Base-by-base conservation (phyloP, 495 filamentous ascomycete species). In the Penicillium dipodomyicola region DNA sequence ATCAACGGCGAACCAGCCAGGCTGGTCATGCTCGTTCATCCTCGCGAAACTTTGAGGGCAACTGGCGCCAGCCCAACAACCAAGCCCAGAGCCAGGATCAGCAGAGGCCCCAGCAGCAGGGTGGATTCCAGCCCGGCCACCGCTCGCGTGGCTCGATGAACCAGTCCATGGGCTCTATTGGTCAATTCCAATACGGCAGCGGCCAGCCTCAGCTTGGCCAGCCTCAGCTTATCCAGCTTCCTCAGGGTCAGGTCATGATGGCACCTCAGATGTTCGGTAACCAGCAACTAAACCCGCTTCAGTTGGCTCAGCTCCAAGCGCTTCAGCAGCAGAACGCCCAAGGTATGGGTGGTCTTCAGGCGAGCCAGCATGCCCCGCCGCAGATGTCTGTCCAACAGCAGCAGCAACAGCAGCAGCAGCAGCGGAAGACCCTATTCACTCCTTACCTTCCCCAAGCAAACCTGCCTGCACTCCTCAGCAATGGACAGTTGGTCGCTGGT, bases 381-480 rank as follows among this genome's bases (percentile, higher is more conserved):
- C 80, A 82, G 65, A 63, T 83, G 64, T 73, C 75, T 49, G 71
- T 76, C 59, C 75, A 88, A 32, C 77, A 80, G 33, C 77, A 80
- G 37, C 83, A 87, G 53, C 82, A 84, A 52, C 85, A 89, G 47
- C 90, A 92, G 57, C 91, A 94, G 62, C 92, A 96, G 63, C 92
- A 96, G 80, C 87, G 95, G 62, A 98, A 98, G 80, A 98, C 94
- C 5, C 82, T 98, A 3, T 98, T 98, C 78, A 97, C 94, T 64
- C 94, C 95, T 57, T 98, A 98, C 65, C 81, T 98, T 37, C 95
- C 94, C 6, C 94, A 98, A 70, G 95, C 95, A 22, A 96, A 88
- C 43, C 79, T 98, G 17, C 94, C 94, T 41, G 94, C 92, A 27
- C 81, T 98, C 30, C 82, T 98, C 53, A 84, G 85, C 62, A 91